Conservation (phyloP, 78 protist genomes). For the Chrysochromulina parva region DNA sequence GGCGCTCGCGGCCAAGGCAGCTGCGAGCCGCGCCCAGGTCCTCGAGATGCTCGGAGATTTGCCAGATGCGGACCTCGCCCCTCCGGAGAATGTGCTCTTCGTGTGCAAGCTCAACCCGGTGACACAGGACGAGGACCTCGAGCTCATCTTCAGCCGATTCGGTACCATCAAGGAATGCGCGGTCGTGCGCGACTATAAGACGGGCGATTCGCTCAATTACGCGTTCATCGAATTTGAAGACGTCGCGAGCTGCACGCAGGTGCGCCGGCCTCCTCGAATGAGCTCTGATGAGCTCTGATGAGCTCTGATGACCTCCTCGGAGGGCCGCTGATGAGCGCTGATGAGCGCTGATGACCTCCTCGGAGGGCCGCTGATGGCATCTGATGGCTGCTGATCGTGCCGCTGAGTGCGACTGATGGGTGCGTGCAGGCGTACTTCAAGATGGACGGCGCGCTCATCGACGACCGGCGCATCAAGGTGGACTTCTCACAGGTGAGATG, state of each 20-base stretch:
- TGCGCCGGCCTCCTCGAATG: too few relatives aligned
- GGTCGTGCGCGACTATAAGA: slow-evolving; percentile 82
- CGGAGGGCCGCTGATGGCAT: too few relatives aligned
- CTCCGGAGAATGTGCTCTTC: slow-evolving; percentile 95
- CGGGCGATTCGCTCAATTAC: slow-evolving; percentile 84
- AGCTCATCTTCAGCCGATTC: slow-evolving; percentile 84
- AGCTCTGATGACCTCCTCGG: too few relatives aligned
- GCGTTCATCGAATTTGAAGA: slow-evolving; percentile 95
- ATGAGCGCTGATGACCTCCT: too few relatives aligned
- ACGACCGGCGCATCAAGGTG: slow-evolving; percentile 96
- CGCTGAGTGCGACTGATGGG: too few relatives aligned
- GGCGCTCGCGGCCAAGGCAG: slow-evolving; percentile 50
- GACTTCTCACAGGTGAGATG: slow-evolving; percentile 83
- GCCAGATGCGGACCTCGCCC: slow-evolving; percentile 85
- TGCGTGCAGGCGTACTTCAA: slow-evolving; percentile 80
- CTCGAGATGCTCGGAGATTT: slow-evolving; percentile 60
- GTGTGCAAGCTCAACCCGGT: slow-evolving; percentile 95
- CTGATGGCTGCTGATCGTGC: too few relatives aligned
- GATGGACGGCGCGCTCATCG: slow-evolving; percentile 96
- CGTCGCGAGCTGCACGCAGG: slow-evolving; percentile 18
- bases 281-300: too few relatives aligned
- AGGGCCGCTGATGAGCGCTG: too few relatives aligned
- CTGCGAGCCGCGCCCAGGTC: slow-evolving; percentile 75
- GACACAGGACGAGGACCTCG: slow-evolving; percentile 91
- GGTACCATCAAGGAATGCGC: slow-evolving; percentile 73